Evolutionary conservation across 2,329 filamentous ascomycete species (phyloP), one percentile per base, ranked within the genome.

Genomic region (Hypoxylon sp.): DNA sequence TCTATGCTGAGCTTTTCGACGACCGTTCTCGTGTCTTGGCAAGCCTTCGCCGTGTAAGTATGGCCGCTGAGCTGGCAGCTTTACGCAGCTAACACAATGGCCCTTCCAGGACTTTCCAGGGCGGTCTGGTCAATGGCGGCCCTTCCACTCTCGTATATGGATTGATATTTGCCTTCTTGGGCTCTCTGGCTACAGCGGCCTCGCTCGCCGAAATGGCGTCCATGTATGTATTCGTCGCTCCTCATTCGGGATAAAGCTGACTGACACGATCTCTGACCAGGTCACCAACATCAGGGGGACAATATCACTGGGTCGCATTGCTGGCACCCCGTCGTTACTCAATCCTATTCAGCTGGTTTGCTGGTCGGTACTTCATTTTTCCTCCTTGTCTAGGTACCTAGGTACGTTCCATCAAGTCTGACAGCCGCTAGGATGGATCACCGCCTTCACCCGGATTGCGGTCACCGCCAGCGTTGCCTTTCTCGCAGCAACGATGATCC

Each of bases 261-360:
- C 43, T 20, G 20, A 40, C 21, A 2, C 18, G 41, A 27, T 21
- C 53, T 23, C 20, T 40, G 33, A 1, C 8, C 9, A 62, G 76
- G 73, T 76, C 81, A 58, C 63, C 83, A 66, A 66, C 84, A 64
- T 54, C 81, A 0, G 84, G 83, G 41, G 84, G 84, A 7, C 83
- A 87, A 70, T 87, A 86, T 61, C 82, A 85, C 66, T 86, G 83
- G 82, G 81, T 85, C 0, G 82, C 79, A 1, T 79, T 83, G 62
- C 78, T 85, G 51, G 79, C 79, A 2, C 79, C 82, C 0, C 70
- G 70, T 1, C 72, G 72, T 15, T 76, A 75, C 24, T 79, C 84
- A 61, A 82, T 80, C 54, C 79, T 82, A 46, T 72, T 86, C 4
- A 84, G 81, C 60, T 86, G 86, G 65, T 71, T 81, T 4, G 78